Evolutionary conservation across 2,329 filamentous ascomycete genomes (phyloP).

Genomic region (Talaromyces albobiverticillius): DNA sequence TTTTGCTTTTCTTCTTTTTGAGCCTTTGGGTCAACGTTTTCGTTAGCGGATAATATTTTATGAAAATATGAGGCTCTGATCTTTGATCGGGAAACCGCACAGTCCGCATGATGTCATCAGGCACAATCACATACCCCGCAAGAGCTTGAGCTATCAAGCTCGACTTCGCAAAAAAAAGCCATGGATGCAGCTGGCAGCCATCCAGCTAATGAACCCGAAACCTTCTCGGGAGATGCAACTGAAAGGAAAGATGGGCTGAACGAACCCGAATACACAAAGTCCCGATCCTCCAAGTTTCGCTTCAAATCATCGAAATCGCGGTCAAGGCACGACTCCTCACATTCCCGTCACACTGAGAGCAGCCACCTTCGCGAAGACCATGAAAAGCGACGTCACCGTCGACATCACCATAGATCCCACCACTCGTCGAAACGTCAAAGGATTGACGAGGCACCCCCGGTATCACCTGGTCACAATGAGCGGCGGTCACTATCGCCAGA

Average conservation of each 20-base stretch:
- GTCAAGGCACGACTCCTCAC: not conserved
- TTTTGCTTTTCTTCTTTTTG: too few relatives aligned
- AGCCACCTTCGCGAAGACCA: conserved; percentile 6
- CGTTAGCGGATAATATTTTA: not conserved
- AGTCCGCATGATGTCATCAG: conserved; percentile 11
- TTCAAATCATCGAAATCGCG: conserved; percentile 29
- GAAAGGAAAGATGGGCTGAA: not conserved
- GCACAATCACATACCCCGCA: not conserved
- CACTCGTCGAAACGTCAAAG: conserved; percentile 26
- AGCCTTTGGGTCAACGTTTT: not conserved
- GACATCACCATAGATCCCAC: conserved; percentile 22
- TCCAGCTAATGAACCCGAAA: not conserved
- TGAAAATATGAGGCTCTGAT: not conserved
- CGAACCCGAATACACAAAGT: not conserved
- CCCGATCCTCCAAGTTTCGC: conserved; percentile 28
- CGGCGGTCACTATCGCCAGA: conserved; percentile 60
- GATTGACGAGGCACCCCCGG: conserved; percentile 11
- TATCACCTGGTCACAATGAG: conserved; percentile 1
- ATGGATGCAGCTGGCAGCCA: conserved; percentile 3
- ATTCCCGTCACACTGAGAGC: not conserved
- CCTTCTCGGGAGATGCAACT: not conserved
- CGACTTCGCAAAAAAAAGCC: not conserved
- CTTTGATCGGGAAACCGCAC: not conserved
- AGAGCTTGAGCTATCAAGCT: not conserved
- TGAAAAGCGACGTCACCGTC: conserved; percentile 20